Percentiles rank a stretch among this genome's conserved stretches.
phyloP scores from a whole-genome alignment of 495 filamentous ascomycete species.

The Clavariopsis aquatica region DNA sequence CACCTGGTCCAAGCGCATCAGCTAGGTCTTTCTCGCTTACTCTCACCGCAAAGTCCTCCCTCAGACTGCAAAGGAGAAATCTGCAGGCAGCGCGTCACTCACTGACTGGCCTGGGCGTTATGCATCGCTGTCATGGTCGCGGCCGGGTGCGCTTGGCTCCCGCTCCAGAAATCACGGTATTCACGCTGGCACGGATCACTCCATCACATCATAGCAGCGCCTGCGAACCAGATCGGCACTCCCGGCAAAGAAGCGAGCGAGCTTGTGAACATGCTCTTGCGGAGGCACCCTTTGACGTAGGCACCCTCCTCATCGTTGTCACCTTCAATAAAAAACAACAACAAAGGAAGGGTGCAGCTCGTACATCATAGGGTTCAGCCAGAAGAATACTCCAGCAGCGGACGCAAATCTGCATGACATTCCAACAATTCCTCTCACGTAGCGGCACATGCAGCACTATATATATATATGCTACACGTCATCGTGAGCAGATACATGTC shows the following conservation, averaged over 20 bases:
- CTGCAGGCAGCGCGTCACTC: not conserved
- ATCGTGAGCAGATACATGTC: too few species aligned
- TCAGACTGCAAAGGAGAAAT: not conserved
- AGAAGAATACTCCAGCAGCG: too few species aligned
- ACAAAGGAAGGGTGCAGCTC: too few species aligned
- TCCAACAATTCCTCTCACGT: too few species aligned
- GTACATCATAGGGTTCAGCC: too few species aligned
- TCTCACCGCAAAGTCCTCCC: slow-evolving; percentile 1
- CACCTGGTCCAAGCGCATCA: not conserved
- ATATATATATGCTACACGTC: too few species aligned
- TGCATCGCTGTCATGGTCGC: not conserved
- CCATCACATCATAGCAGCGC: not conserved
- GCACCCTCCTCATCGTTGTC: too few species aligned
- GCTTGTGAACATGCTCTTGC: slow-evolving; percentile 14
- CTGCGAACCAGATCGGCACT: not conserved
- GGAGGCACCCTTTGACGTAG: too few species aligned
- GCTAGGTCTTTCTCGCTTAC: not conserved
- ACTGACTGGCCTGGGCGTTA: not conserved
- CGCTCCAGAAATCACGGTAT: not conserved
- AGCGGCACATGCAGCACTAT: too few species aligned
- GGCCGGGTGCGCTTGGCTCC: not conserved
- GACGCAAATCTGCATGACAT: too few species aligned
- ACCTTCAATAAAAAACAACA: too few species aligned
- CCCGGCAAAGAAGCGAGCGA: not conserved
- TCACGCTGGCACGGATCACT: not conserved